Evolutionary conservation across 345 rosid genomes (phyloP).

Genomic region (Erucastrum elatum): DNA sequence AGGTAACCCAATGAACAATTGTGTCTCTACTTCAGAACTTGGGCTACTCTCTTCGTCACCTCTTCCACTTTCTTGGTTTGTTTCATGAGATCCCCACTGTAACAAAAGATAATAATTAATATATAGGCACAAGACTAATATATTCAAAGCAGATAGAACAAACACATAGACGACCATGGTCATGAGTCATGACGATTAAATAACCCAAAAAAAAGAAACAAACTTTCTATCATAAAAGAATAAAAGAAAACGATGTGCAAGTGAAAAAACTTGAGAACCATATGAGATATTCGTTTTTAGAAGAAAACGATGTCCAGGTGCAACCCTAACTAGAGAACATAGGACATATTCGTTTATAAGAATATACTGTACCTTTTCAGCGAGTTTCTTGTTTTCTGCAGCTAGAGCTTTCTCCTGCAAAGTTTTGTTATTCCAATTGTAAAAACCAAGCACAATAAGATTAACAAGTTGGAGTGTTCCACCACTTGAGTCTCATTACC

Average conservation of each 20-base stretch:
- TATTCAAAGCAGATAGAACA: slow-evolving; percentile 12
- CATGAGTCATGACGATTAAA: slow-evolving; percentile 16
- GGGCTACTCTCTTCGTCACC: slow-evolving; percentile 49
- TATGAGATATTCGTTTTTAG: background rate
- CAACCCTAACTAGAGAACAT: slow-evolving; percentile 26
- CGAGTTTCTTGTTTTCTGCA: slow-evolving; percentile 60
- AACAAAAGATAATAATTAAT: background rate
- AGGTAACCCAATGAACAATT: slow-evolving; percentile 80
- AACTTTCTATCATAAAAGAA: slow-evolving; percentile 2
- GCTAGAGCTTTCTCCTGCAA: slow-evolving; percentile 58
- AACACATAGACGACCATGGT: background rate
- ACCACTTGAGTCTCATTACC: slow-evolving; percentile 43
- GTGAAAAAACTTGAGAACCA: slow-evolving; percentile 4
- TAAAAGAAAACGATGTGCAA: slow-evolving; percentile 1
- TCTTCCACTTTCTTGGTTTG: slow-evolving; percentile 33
- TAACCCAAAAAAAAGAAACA: slow-evolving; percentile 4
- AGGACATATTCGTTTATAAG: background rate
- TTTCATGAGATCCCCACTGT: slow-evolving; percentile 47
- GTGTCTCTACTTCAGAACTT: slow-evolving; percentile 80
- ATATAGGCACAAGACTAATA: background rate
- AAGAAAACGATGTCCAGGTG: slow-evolving; percentile 4
- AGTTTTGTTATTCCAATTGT: slow-evolving; percentile 16
- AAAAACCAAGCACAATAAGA: slow-evolving; percentile 14
- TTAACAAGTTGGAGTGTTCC: slow-evolving; percentile 23
- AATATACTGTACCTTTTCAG: slow-evolving; percentile 51